phyloP scores from a whole-genome alignment of 2,329 filamentous ascomycete species.

The Trichoderma breve region DNA sequence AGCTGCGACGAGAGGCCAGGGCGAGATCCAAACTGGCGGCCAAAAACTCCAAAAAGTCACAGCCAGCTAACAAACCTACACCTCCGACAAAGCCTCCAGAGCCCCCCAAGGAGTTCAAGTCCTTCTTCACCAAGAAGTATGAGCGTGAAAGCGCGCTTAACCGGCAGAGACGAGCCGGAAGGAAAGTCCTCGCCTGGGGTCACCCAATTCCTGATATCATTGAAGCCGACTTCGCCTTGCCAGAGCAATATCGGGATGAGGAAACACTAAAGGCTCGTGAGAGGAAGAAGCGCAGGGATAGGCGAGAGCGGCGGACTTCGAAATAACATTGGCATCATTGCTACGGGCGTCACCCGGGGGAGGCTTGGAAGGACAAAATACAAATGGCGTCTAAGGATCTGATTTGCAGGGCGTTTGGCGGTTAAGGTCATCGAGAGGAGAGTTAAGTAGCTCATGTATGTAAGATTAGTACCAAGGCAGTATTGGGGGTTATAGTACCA shows the following conservation, averaged over 20 bases:
- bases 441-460: neutral
- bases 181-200: slow-evolving; percentile 77
- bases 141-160: slow-evolving; percentile 78
- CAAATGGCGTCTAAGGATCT: slow-evolving; percentile 12
- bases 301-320: slow-evolving; percentile 49
- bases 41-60: slow-evolving; percentile 35
- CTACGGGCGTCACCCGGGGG: neutral
- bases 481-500: neutral
- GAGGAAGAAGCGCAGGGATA: slow-evolving; percentile 60
- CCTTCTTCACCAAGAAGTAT: slow-evolving; percentile 80
- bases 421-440: slow-evolving; percentile 6
- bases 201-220: slow-evolving; percentile 71
- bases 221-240: slow-evolving; percentile 72
- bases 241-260: slow-evolving; percentile 60
- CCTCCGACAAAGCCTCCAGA: slow-evolving; percentile 36
- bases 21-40: slow-evolving; percentile 48
- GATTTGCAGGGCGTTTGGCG: slow-evolving; percentile 20
- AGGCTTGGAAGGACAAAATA: neutral
- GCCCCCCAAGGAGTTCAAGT: slow-evolving; percentile 66
- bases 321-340: slow-evolving; percentile 2
- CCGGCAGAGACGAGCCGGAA: slow-evolving; percentile 64
- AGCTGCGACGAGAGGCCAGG: slow-evolving; percentile 70
- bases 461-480: neutral
- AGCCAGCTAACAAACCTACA: slow-evolving; percentile 28
- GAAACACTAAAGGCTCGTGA: slow-evolving; percentile 58